Conservation (phyloP, 495 filamentous ascomycete genomes). For the Sordaria brevicollis region DNA sequence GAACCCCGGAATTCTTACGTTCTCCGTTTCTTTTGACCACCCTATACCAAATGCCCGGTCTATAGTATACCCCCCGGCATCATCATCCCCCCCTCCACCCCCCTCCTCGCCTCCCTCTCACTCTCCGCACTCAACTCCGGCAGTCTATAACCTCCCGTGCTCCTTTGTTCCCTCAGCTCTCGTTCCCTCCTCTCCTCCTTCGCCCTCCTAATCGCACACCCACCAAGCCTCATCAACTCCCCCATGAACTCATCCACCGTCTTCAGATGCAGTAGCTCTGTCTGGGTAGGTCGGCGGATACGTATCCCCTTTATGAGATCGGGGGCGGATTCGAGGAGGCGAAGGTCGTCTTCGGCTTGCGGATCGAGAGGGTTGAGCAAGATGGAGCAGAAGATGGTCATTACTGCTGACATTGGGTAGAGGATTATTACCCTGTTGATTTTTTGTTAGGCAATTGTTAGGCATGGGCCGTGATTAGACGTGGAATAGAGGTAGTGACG, state of each 20-base stretch:
- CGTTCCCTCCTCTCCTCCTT: neutral
- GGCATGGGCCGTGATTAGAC: neutral
- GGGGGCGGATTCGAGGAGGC: constrained; percentile 29
- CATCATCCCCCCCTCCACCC: neutral
- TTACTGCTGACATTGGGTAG: constrained; percentile 42
- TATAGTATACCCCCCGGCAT: neutral
- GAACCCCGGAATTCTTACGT: too few species aligned
- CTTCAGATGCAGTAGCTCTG: constrained; percentile 36
- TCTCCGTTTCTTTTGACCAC: too few species aligned
- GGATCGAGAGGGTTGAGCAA: constrained; percentile 36
- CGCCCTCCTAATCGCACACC: constrained; percentile 7
- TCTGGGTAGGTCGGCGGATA: constrained; percentile 23
- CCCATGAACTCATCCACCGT: constrained; percentile 38
- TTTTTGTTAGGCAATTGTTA: neutral
- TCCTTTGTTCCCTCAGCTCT: neutral
- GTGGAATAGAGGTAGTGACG: too few species aligned
- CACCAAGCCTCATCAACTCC: constrained; percentile 30
- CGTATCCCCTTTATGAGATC: constrained; percentile 36
- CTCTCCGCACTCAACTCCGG: neutral
- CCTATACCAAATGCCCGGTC: too few species aligned
- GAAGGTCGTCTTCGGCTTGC: constrained; percentile 34
- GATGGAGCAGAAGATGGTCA: constrained; percentile 42
- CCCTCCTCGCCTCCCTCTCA: neutral
- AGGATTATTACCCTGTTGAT: constrained; percentile 33
- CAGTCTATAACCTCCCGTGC: neutral